Percentiles rank a stretch among this genome's conserved stretches.
Conservation (phyloP, 768 basidiomycete species). For the Hygrophorus pudorinus region DNA sequence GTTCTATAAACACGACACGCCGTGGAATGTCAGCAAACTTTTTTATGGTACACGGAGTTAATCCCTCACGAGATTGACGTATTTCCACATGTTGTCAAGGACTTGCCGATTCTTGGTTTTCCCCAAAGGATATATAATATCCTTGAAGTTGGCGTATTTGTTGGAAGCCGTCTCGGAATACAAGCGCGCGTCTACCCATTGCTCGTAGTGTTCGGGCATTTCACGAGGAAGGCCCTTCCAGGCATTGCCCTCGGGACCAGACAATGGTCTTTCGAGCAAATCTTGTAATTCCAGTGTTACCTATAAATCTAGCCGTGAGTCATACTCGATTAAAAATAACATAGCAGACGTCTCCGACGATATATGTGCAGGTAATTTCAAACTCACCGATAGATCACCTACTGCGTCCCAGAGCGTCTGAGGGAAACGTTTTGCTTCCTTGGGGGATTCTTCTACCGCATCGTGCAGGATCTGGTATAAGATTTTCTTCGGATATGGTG, state of each 20-base stretch:
- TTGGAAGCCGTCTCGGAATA: slow-evolving; percentile 50
- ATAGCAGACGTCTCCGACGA: background rate
- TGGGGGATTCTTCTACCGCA: slow-evolving; percentile 62
- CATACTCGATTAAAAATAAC: background rate
- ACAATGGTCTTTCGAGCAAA: slow-evolving; percentile 50
- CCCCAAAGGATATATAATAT: slow-evolving; percentile 48
- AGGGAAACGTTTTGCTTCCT: slow-evolving; percentile 66
- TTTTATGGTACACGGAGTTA: background rate
- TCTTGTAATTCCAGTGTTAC: slow-evolving; percentile 56
- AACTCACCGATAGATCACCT: slow-evolving; percentile 66
- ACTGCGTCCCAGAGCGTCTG: slow-evolving; percentile 75
- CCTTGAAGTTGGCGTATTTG: slow-evolving; percentile 39
- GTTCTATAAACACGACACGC: slow-evolving; percentile 34
- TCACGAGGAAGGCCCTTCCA: slow-evolving; percentile 41
- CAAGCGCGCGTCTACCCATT: slow-evolving; percentile 62
- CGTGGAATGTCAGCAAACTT: background rate
- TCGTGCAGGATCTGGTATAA: slow-evolving; percentile 61
- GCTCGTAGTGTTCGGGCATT: slow-evolving; percentile 52
- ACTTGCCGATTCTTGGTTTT: slow-evolving; percentile 38
- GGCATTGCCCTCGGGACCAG: slow-evolving; percentile 41
- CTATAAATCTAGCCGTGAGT: slow-evolving; percentile 23
- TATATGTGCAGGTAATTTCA: slow-evolving; percentile 1
- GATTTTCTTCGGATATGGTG: slow-evolving; percentile 55
- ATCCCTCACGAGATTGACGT: slow-evolving; percentile 44
- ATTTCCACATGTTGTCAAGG: slow-evolving; percentile 56